Conservation (phyloP, 306 rosid genomes). For the Pueraria montana region DNA sequence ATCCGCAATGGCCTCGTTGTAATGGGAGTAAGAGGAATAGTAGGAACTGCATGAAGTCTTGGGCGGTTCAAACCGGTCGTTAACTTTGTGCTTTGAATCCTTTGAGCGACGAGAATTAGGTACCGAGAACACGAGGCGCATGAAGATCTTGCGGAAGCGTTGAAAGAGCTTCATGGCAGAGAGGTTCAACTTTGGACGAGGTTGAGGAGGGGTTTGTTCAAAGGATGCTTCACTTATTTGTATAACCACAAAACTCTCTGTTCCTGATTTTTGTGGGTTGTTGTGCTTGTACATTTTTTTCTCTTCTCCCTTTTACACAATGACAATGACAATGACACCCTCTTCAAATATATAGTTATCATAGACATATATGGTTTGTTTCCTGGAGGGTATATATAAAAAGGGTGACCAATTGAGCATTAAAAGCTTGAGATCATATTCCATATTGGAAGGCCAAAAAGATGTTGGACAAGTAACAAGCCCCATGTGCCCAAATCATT, state of each 20-base stretch:
- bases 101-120: slow-evolving; percentile 52
- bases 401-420: slow-evolving; percentile 27
- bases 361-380: slow-evolving; percentile 45
- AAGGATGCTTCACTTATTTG: slow-evolving; percentile 27
- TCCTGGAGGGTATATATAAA: slow-evolving; percentile 37
- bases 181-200: slow-evolving; percentile 45
- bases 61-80: slow-evolving; percentile 73
- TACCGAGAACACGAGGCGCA: slow-evolving; percentile 55
- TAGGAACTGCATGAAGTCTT: slow-evolving; percentile 83
- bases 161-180: slow-evolving; percentile 75
- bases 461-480: slow-evolving; percentile 28
- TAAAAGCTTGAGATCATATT: slow-evolving; percentile 49
- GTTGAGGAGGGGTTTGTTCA: slow-evolving; percentile 3
- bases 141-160: slow-evolving; percentile 70
- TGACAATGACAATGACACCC: slow-evolving; percentile 20
- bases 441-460: slow-evolving; percentile 41
- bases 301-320: slow-evolving; percentile 15
- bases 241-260: slow-evolving; percentile 48
- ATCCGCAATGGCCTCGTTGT: slow-evolving; percentile 80
- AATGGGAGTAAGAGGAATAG: slow-evolving; percentile 79
- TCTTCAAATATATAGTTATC: slow-evolving; percentile 6
- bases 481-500: slow-evolving; percentile 79
- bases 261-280: slow-evolving; percentile 31
- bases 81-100: slow-evolving; percentile 47
- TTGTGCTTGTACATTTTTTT: slow-evolving; percentile 49